Evolutionary conservation across 2,329 filamentous ascomycete species (phyloP).

Genomic region (Xylaria sp.): DNA sequence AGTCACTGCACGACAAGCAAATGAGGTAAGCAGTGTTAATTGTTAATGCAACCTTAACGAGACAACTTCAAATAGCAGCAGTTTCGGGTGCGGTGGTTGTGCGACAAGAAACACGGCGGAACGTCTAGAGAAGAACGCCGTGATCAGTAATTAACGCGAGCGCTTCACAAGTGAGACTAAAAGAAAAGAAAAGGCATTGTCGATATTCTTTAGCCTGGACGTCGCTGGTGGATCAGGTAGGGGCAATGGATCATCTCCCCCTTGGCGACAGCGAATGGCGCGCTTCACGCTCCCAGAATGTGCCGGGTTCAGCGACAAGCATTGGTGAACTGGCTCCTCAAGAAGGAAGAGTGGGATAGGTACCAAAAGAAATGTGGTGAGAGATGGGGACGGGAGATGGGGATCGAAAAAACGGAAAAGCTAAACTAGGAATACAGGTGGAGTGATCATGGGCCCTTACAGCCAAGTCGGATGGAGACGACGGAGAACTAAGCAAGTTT

Average conservation of each 20-base stretch:
- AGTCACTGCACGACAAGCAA: conserved; percentile 23
- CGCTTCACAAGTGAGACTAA: conserved; percentile 7
- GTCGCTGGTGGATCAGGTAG: conserved; percentile 16
- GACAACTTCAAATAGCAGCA: conserved; percentile 9
- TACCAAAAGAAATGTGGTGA: conserved; percentile 3
- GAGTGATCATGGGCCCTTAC: conserved; percentile 21
- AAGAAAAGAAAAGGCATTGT: conserved; percentile 1
- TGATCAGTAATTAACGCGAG: conserved; percentile 24
- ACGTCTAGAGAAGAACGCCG: conserved; percentile 17
- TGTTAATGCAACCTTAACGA: conserved; percentile 11
- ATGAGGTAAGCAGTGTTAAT: conserved; percentile 12
- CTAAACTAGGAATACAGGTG: conserved; percentile 25
- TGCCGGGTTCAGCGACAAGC: conserved; percentile 4
- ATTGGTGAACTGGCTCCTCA: not conserved
- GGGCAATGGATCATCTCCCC: conserved; percentile 17
- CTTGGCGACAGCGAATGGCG: conserved; percentile 20
- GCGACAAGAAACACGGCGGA: conserved; percentile 8
- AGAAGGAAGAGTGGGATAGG: conserved; percentile 4
- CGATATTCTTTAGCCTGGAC: conserved; percentile 12
- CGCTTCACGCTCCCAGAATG: conserved; percentile 7
- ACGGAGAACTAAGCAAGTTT: conserved; percentile 20
- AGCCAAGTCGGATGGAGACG: conserved; percentile 20
- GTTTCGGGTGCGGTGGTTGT: conserved; percentile 1
- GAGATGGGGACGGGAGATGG: conserved; percentile 1
- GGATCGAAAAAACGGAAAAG: conserved; percentile 14